A percentile compares a stretch with the other conserved stretches of the same genome.
Conservation (phyloP, 2,329 filamentous ascomycete genomes). For the Exophiala aquamarina region DNA sequence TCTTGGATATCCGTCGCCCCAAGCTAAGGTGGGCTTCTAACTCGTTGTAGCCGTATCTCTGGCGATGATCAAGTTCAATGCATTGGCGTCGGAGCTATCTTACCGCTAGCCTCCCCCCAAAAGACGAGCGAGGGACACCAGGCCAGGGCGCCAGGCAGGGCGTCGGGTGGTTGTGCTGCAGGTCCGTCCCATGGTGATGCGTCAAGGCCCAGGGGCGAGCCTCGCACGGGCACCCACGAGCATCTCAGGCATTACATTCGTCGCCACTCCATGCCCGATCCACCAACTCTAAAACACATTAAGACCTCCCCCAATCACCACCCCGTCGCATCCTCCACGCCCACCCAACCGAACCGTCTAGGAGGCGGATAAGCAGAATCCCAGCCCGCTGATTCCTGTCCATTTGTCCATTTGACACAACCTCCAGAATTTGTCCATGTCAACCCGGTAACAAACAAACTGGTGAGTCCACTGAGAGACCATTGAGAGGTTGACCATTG, state of each 20-base stretch:
- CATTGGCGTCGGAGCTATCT: no score
- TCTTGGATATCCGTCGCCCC: no score
- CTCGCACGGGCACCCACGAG: background rate
- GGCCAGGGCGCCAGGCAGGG: background rate
- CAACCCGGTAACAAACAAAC: no score
- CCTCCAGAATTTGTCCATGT: no score
- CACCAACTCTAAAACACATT: slow-evolving; percentile 26
- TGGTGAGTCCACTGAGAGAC: no score
- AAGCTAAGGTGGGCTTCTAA: no score
- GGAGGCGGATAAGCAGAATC: slow-evolving; percentile 11
- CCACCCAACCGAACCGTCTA: slow-evolving; percentile 3
- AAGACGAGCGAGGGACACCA: no score
- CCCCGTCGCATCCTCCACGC: slow-evolving; percentile 18
- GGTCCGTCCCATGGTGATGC: background rate
- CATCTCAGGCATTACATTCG: slow-evolving; percentile 14
- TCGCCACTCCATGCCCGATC: background rate
- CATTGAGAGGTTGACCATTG: no score
- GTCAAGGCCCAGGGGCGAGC: background rate
- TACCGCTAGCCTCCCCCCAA: slow-evolving; percentile 12
- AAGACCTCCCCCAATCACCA: slow-evolving; percentile 16
- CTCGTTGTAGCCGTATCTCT: no score
- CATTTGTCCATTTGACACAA: no score
- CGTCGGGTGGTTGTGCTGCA: background rate
- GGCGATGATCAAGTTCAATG: no score
- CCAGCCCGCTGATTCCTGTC: background rate